Conservation (phyloP, 1,139 yeast genomes). For the Tardiomyces depauwii region DNA sequence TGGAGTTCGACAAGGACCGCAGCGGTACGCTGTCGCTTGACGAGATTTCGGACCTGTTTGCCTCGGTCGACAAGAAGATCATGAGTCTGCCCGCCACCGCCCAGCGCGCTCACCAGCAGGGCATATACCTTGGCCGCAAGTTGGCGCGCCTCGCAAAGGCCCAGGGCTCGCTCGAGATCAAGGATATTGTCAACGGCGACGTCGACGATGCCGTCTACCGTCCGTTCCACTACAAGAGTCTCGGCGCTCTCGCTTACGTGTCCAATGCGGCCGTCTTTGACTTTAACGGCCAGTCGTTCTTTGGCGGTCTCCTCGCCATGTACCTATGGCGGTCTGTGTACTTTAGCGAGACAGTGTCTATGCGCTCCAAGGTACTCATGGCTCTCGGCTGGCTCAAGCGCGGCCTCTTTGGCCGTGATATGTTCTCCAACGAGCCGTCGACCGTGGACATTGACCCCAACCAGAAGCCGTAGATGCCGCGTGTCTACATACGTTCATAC, state of each 20-base stretch:
- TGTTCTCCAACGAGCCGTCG: slow-evolving; percentile 10
- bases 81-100: slow-evolving; percentile 61
- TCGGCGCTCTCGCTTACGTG: slow-evolving; percentile 52
- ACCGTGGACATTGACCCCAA: not conserved
- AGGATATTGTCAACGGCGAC: slow-evolving; percentile 32
- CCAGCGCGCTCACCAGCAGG: slow-evolving; percentile 58
- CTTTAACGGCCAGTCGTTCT: slow-evolving; percentile 40
- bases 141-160: slow-evolving; percentile 36
- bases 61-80: slow-evolving; percentile 45
- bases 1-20: slow-evolving; percentile 36
- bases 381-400: slow-evolving; percentile 56
- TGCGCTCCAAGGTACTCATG: slow-evolving; percentile 45
- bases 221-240: slow-evolving; percentile 47
- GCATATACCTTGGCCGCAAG: slow-evolving; percentile 47
- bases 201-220: slow-evolving; percentile 41
- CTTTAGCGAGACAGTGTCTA: slow-evolving; percentile 50
- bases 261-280: slow-evolving; percentile 60
- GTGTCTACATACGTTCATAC: no score
- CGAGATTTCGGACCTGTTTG: slow-evolving; percentile 37
- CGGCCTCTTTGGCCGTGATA: slow-evolving; percentile 50
- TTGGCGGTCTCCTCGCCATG: slow-evolving; percentile 55
- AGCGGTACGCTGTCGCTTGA: slow-evolving; percentile 38
- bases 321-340: slow-evolving; percentile 58
- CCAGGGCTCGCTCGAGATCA: slow-evolving; percentile 20
- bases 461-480: not conserved